Evolutionary conservation across 2,329 filamentous ascomycete species (phyloP).

Genomic region (Claviceps lovelessii): DNA sequence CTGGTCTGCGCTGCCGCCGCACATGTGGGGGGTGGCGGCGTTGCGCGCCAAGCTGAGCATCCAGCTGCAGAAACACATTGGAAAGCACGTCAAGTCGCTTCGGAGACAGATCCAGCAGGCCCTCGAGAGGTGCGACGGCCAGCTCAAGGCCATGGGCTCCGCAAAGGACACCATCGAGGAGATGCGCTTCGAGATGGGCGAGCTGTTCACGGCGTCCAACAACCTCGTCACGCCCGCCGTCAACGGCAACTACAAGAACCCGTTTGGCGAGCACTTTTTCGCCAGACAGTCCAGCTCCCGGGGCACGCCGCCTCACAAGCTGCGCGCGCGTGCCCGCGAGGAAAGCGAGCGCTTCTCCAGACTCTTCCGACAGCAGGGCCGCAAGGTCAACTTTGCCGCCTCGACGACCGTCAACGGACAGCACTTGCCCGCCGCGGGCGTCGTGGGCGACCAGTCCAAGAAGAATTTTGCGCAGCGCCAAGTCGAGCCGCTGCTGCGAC

Average conservation of each 20-base stretch:
- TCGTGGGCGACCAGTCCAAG: conserved; percentile 26
- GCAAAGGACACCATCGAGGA: conserved; percentile 38
- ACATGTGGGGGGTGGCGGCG: conserved; percentile 32
- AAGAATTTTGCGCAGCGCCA: conserved; percentile 33
- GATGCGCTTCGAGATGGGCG: conserved; percentile 39
- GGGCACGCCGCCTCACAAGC: conserved; percentile 36
- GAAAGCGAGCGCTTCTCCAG: conserved; percentile 36
- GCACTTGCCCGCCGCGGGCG: conserved; percentile 15
- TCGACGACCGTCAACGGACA: conserved; percentile 4
- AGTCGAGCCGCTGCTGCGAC: conserved; percentile 33
- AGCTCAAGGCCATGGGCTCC: conserved; percentile 35
- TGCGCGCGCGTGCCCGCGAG: conserved; percentile 35
- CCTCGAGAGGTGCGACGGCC: conserved; percentile 32
- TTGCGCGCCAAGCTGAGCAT: conserved; percentile 34
- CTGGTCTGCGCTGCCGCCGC: conserved; percentile 32
- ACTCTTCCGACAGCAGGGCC: conserved; percentile 34
- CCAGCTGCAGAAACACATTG: conserved; percentile 37
- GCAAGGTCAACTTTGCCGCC: conserved; percentile 30
- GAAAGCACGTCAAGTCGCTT: conserved; percentile 35
- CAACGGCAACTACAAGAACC: conserved; percentile 42
- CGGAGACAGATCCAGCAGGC: conserved; percentile 36
- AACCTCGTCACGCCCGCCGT: conserved; percentile 39
- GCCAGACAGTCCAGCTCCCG: conserved; percentile 32
- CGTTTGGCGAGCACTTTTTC: conserved; percentile 37
- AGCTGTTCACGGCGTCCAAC: conserved; percentile 37